Conservation (phyloP, 2,329 filamentous ascomycete genomes). For the Colletotrichum kahawae region DNA sequence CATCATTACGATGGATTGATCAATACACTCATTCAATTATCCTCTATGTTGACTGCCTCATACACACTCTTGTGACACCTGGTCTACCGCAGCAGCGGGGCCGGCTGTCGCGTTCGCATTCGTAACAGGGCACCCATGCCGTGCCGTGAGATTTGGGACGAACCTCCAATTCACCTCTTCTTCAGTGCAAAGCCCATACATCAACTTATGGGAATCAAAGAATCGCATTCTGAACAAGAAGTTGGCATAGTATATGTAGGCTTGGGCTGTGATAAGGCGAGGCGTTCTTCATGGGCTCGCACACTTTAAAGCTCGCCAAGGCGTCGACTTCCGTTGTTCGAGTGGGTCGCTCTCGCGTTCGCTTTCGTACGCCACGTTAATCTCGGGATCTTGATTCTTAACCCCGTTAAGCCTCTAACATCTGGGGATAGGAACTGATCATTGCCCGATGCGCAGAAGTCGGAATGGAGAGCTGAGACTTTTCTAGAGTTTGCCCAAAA, state of each 20-base stretch:
- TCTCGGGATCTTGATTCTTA: not conserved
- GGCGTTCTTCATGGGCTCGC: not conserved
- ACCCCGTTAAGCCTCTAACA: not conserved
- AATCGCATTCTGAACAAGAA: rapidly evolving
- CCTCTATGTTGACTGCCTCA: too few relatives aligned
- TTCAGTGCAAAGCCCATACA: not conserved
- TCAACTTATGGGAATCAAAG: not conserved
- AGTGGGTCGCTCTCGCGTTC: not conserved
- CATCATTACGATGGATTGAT: too few relatives aligned
- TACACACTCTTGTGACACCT: too few relatives aligned
- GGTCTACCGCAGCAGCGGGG: not conserved
- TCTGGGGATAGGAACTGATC: not conserved
- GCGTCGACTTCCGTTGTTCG: not conserved
- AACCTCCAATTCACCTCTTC: not conserved
- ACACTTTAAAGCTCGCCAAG: not conserved
- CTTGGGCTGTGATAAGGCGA: not conserved
- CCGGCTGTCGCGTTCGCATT: not conserved
- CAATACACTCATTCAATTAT: too few relatives aligned
- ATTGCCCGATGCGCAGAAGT: not conserved
- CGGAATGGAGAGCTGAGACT: not conserved
- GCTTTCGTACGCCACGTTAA: not conserved
- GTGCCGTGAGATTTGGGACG: not conserved
- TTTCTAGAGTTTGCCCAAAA: not conserved
- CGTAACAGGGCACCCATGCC: not conserved
- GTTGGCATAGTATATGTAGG: not conserved